Evolutionary conservation across 2,329 filamentous ascomycete genomes (phyloP), one percentile per base, ranked within the genome.

Genomic region (Endocalyx cinctus): DNA sequence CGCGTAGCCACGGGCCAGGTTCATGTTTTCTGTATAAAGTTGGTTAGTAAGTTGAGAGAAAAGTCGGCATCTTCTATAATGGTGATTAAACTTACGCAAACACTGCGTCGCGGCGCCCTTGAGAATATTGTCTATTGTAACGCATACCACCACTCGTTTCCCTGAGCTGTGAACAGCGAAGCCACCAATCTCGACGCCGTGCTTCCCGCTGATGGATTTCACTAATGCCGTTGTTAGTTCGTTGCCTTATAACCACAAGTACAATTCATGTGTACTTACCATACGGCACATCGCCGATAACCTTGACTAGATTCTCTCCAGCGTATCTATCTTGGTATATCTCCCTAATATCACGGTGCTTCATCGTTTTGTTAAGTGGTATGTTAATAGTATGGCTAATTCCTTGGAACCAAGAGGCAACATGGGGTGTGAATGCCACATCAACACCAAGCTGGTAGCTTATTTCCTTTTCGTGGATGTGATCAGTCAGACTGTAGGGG

Each of bases 301-400:
- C 79, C 73, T 92, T 95, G 57, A 98, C 82, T 12, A 98, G 79
- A 66, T 88, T 90, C 74, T 97, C 92, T 31, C 89, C 89, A 5
- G 90, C 90, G 55, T 95, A 98, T 16, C 90, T 79, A 52, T 97
- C 90, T 64, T 97, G 90, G 71, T 94, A 98, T 38, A 97, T 70
- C 55, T 95, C 87, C 42, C 92, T 80, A 48, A 98, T 87, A 57
- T 97, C 89, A 33, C 92, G 83, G 26, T 86, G 89, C 3, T 80
- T 86, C 85, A 97, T 94, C 41, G 78, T 74, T 62, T 90, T 75
- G 54, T 83, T 83, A 7, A 98, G 72, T 10, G 90, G 90, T 31
- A 97, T 86, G 55, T 80, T 88, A 61, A 97, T 89, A 25, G 88
- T 90, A 63, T 89, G 85, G 57, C 87, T 81, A 49, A 97, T 97